Evolutionary conservation across 176 grass and related monocot species (phyloP).

Genomic region (Dactylis glomerata): DNA sequence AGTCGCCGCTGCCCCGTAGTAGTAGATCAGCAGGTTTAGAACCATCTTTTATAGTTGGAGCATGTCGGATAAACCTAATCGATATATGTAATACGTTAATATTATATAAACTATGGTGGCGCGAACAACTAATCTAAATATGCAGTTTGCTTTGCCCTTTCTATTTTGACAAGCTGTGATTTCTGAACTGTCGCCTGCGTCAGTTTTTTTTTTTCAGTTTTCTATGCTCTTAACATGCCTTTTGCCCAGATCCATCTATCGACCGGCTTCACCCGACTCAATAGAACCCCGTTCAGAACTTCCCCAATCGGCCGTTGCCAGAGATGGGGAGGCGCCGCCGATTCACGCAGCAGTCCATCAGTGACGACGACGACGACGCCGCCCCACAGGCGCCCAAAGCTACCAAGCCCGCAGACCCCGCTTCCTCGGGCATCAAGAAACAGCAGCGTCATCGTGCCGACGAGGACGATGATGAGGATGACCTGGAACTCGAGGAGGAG

Average conservation of each 20-base stretch:
- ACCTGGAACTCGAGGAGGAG: slow-evolving; percentile 45
- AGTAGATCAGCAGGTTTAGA: no score
- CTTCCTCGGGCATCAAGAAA: slow-evolving; percentile 25
- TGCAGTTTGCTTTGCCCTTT: no score
- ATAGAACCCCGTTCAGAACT: not conserved
- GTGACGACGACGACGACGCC: slow-evolving; percentile 55
- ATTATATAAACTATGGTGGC: no score
- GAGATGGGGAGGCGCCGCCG: slow-evolving; percentile 77
- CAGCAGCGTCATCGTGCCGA: slow-evolving; percentile 27
- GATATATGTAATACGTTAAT: no score
- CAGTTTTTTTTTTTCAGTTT: no score
- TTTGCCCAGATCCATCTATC: not conserved
- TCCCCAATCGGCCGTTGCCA: slow-evolving; percentile 18
- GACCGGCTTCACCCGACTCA: not conserved
- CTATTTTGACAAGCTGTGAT: no score
- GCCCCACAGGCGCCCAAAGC: slow-evolving; percentile 8
- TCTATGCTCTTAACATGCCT: no score
- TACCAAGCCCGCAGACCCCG: not conserved
- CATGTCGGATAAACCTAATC: no score
- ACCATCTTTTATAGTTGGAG: no score
- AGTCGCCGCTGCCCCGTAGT: no score
- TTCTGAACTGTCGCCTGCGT: no score
- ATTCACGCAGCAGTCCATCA: slow-evolving; percentile 48
- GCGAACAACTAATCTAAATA: no score
- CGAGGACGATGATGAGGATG: slow-evolving; percentile 35